Evolutionary conservation across 2,329 filamentous ascomycete genomes (phyloP), one percentile per base, ranked within the genome.

Genomic region (Colletotrichum trifolii): DNA sequence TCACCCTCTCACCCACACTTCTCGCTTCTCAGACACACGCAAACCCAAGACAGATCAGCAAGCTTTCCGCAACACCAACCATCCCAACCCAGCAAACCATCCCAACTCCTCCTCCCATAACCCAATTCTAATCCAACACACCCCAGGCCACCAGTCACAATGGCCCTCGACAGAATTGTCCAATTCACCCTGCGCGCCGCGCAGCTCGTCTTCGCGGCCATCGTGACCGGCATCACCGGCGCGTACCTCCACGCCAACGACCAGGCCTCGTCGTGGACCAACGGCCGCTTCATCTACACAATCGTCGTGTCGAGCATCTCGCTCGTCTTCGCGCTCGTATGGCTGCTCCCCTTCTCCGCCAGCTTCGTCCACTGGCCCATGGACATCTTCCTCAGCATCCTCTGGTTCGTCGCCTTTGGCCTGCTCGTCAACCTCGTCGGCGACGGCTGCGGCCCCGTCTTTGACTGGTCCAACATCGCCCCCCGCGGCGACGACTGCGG

Each of bases 271-370:
- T 76, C 81, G 64, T 89, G 86, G 83, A 78, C 82, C 15, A 78
- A 85, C 43, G 88, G 84, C 40, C 88, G 91, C 61, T 89, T 90
- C 79, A 92, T 94, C 78, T 94, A 93, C 81, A 87, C 90, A 49
- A 86, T 91, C 72, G 86, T 92, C 15, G 83, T 94, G 43, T 89
- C 92, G 3, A 89, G 83, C 17, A 72, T 94, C 15, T 87, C 89
- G 11, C 87, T 94, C 59, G 75, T 94, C 45, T 80, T 92, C n/a
- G 82, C 87, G 6, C 77, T 94, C 34, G 75, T 94, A 67, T 92
- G 91, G 87, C 82, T 94, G 35, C 82, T 94, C 45, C 92, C 92
- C 2, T 91, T 92, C 73, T 85, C 87, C 2, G 80, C 81, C 54
- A 84, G 82, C 50, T 92, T 94, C 76, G 83, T 89, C 67, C 85